Base-by-base conservation (phyloP, 345 rosid species). In the Eucalyptus regnans region DNA sequence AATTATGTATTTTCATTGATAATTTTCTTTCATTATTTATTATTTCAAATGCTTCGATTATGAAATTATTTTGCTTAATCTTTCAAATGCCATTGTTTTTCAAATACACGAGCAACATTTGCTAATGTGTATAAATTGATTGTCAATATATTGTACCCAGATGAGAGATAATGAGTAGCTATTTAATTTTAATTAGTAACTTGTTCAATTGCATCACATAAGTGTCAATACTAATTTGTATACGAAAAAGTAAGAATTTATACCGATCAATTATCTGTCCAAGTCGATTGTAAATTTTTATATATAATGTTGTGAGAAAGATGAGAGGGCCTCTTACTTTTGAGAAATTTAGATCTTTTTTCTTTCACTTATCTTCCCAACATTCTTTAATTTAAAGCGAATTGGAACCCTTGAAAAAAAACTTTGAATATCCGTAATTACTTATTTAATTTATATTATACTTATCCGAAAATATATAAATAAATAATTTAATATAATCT, bases 241-340 rank as follows among this genome's bases (percentile, higher is more conserved):
- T 33, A 9, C 20, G 27, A 10, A 71, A 71, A 9, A 3, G 14
- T 71, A 37, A 37, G 13, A 3, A 9, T 9, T 71, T 37, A 71
- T 5, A 18, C 18, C 1, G 3, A 37, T 37, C 3, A 71, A 3
- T 37, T 18, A 20, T 71, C 25, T 18, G 0, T 20, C 8, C 0
- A 20, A 71, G 46, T 37, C 3, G 0, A 71, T 3, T 5, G 46
- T 20, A 71, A 71, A 33, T 13, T 33, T 37, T 37, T 37, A 37
- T n/a, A 1, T n/a, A 23, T 1, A n/a, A 37, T 37, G 41, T 37
- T 37, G 41, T 37, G 41, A 37, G 41, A 37, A 37, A 22, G 71
- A 60, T 27, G 6, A 60, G n/a, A 58, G n/a, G 6, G n/a, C 6
- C 7, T 58, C 5, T 1, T 68, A 31, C 10, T 68, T 66, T 68